Evolutionary conservation across 2,329 filamentous ascomycete species (phyloP).

Genomic region (Aspergillus carbonarius): DNA sequence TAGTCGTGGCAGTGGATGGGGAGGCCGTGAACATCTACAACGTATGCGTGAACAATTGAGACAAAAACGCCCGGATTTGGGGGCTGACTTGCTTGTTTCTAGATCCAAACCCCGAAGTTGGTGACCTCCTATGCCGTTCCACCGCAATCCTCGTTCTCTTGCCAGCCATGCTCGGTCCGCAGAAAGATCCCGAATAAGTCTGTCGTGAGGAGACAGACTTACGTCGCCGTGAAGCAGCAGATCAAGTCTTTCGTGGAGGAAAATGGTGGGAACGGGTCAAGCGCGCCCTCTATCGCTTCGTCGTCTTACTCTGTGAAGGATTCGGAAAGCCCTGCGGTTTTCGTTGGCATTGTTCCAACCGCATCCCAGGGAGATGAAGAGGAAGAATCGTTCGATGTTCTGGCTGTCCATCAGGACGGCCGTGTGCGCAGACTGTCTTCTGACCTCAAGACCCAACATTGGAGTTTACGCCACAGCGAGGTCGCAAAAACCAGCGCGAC

Average conservation of each 20-base stretch:
- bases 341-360: slow-evolving; percentile 40
- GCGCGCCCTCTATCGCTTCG: slow-evolving; percentile 39
- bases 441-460: slow-evolving; percentile 41
- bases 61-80: background rate
- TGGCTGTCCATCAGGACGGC: slow-evolving; percentile 47
- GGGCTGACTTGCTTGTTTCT: slow-evolving; percentile 14
- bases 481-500: slow-evolving; percentile 28
- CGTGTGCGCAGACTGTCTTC: slow-evolving; percentile 40
- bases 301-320: slow-evolving; percentile 39
- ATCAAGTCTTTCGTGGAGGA: slow-evolving; percentile 58
- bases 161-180: slow-evolving; percentile 59
- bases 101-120: slow-evolving; percentile 62
- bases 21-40: slow-evolving; percentile 64
- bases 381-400: slow-evolving; percentile 37
- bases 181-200: slow-evolving; percentile 47
- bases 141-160: slow-evolving; percentile 58
- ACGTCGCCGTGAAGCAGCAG: slow-evolving; percentile 52
- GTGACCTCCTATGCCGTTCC: slow-evolving; percentile 62
- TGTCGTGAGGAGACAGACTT: slow-evolving; percentile 55
- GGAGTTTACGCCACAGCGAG: slow-evolving; percentile 39
- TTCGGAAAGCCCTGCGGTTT: slow-evolving; percentile 38
- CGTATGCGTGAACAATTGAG: slow-evolving; percentile 39
- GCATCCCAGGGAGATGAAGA: slow-evolving; percentile 23
- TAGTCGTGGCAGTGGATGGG: slow-evolving; percentile 60
- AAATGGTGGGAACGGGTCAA: slow-evolving; percentile 30